A percentile compares a stretch with the other conserved stretches of the same genome.
These are phyloP conservation scores for Stagonosporopsis rhizophila DNA, from an alignment of 2,329 filamentous ascomycete species.

Conservation along the genomic window DNA sequence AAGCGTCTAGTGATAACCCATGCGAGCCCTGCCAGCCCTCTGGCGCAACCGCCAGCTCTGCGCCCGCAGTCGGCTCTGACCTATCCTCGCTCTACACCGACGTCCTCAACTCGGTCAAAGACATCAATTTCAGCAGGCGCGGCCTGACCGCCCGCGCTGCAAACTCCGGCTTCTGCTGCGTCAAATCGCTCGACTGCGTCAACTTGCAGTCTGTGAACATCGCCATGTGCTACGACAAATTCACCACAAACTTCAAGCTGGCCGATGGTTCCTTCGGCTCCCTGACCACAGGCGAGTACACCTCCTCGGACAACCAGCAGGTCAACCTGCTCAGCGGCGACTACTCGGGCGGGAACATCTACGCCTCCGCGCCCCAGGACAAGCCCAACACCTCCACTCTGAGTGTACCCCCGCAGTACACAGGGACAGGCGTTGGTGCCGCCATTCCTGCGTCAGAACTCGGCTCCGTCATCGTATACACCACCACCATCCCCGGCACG, in stretches of 20 bases:
- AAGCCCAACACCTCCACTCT: conserved; percentile 56
- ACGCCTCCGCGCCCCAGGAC: conserved; percentile 44
- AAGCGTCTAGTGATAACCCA: conserved; percentile 34
- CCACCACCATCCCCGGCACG: conserved; percentile 39
- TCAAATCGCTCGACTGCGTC: conserved; percentile 51
- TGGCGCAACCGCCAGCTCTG: conserved; percentile 40
- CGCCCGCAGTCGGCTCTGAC: conserved; percentile 44
- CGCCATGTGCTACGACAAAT: conserved; percentile 61
- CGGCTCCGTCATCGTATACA: conserved; percentile 49
- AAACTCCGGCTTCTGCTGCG: conserved; percentile 43
- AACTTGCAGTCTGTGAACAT: conserved; percentile 51
- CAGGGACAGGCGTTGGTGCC: conserved; percentile 54
- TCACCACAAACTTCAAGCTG: conserved; percentile 60
- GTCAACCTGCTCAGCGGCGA: conserved; percentile 56
- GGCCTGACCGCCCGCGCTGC: conserved; percentile 24
- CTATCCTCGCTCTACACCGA: conserved; percentile 47
- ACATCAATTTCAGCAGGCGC: conserved; percentile 42
- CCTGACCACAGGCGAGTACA: conserved; percentile 54
- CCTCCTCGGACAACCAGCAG: conserved; percentile 43
- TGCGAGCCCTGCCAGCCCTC: conserved; percentile 48
- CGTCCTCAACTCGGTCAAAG: conserved; percentile 45
- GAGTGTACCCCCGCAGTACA: conserved; percentile 55
- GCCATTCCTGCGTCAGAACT: conserved; percentile 56
- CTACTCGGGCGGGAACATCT: conserved; percentile 57
- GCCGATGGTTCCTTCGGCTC: conserved; percentile 57